Conservation (phyloP, 441 rosid genomes). For the Croton laevigatus region DNA sequence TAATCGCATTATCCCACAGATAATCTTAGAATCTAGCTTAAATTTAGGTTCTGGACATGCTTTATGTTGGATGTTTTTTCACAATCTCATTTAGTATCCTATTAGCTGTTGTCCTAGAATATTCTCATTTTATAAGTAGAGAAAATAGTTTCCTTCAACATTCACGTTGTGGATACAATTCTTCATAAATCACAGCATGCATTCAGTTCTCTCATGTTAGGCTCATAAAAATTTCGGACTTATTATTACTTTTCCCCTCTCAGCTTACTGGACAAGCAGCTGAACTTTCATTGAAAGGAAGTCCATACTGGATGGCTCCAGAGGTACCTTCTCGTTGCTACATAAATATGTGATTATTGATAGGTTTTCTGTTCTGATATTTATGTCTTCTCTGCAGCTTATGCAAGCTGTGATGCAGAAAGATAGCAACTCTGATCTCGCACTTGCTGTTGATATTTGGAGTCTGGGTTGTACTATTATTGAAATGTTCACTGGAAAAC, state of each 20-base stretch:
- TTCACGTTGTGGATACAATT: constrained; percentile 1
- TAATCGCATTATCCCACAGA: constrained; percentile 7
- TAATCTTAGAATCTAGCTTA: not conserved
- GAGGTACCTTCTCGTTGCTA: constrained; percentile 52
- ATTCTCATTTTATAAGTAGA: not conserved
- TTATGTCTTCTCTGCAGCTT: constrained; percentile 48
- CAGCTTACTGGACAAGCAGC: constrained; percentile 87
- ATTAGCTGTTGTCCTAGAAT: not conserved
- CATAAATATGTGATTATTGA: constrained; percentile 11
- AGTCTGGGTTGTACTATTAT: constrained; percentile 94
- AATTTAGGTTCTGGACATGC: not conserved
- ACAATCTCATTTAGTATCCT: not conserved
- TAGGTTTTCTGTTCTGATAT: constrained; percentile 23
- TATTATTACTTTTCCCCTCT: constrained; percentile 21
- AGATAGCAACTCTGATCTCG: constrained; percentile 69
- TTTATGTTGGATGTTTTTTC: not conserved
- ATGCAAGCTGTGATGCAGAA: constrained; percentile 90
- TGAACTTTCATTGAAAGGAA: constrained; percentile 89
- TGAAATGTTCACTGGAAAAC: constrained; percentile 96
- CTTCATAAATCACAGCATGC: not conserved
- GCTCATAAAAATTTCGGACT: constrained; percentile 7
- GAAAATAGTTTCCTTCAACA: not conserved
- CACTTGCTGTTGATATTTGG: constrained; percentile 96
- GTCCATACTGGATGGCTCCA: constrained; percentile 99
- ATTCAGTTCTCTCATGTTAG: constrained; percentile 9